Evolutionary conservation across 768 basidiomycete species (phyloP).

Genomic region (Phaeolepiota aurea): DNA sequence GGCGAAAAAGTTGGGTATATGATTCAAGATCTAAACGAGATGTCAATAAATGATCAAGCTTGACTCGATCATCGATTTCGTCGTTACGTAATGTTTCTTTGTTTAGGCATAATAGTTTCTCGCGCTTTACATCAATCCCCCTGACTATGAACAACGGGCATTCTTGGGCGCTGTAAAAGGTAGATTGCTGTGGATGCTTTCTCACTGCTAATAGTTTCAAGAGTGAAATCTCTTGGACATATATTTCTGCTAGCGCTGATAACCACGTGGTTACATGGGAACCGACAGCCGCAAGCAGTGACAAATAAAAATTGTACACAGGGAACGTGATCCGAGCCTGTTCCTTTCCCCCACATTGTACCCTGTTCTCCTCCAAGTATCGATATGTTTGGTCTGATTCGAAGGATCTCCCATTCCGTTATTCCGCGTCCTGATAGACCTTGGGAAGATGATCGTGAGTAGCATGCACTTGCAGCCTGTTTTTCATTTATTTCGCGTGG

Average conservation of each 20-base stretch:
- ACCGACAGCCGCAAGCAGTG: neutral
- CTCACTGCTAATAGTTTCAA: too few species aligned
- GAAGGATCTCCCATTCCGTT: slow-evolving; percentile 63
- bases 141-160: too few species aligned
- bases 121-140: too few species aligned
- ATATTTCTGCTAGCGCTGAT: neutral
- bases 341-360: slow-evolving; percentile 4
- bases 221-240: too few species aligned
- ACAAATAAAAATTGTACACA: neutral
- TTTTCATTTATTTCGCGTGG: slow-evolving; percentile 16
- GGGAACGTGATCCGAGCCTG: neutral
- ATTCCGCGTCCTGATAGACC: slow-evolving; percentile 67
- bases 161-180: too few species aligned
- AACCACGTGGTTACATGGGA: neutral
- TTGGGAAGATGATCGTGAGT: slow-evolving; percentile 72
- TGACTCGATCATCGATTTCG: neutral
- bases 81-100: neutral
- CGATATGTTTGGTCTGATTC: slow-evolving; percentile 60
- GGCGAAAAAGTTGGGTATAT: neutral
- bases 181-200: too few species aligned
- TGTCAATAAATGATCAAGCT: neutral
- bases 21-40: neutral
- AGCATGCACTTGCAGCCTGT: slow-evolving; percentile 6
- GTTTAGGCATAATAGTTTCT: too few species aligned
- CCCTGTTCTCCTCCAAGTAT: neutral